Evolutionary conservation across 805 yeast species (phyloP).

Genomic region (Metschnikowia kunwiensis): DNA sequence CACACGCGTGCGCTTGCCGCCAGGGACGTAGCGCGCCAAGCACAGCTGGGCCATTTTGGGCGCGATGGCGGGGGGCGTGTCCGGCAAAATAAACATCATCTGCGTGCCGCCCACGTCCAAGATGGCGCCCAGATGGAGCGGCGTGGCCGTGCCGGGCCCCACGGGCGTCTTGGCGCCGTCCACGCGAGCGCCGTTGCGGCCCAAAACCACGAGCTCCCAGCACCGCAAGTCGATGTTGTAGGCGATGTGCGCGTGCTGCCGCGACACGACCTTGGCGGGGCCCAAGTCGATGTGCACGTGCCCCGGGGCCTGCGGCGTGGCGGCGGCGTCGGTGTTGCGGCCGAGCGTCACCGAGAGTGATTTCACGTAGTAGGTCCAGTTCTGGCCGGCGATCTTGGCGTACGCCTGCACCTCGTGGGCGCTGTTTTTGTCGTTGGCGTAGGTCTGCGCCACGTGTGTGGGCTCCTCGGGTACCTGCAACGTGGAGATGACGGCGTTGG

Average conservation of each 20-base stretch:
- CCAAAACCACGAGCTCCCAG: slow-evolving; percentile 83
- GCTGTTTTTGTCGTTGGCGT: slow-evolving; percentile 67
- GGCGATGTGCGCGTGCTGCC: slow-evolving; percentile 82
- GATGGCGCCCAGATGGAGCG: slow-evolving; percentile 81
- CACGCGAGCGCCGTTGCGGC: slow-evolving; percentile 91
- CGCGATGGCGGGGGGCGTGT: slow-evolving; percentile 70
- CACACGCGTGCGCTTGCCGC: slow-evolving; percentile 19
- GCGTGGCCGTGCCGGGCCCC: slow-evolving; percentile 49
- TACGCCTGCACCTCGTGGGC: slow-evolving; percentile 92
- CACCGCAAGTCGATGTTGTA: slow-evolving; percentile 70
- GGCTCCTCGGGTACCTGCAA: slow-evolving; percentile 67
- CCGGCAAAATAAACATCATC: slow-evolving; percentile 98
- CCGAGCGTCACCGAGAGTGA: slow-evolving; percentile 75
- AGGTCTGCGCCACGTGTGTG: slow-evolving; percentile 70
- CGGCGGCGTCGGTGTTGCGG: slow-evolving; percentile 57
- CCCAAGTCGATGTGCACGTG: slow-evolving; percentile 86
- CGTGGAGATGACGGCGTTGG: slow-evolving; percentile 70
- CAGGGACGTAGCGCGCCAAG: slow-evolving; percentile 29
- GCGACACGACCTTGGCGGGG: slow-evolving; percentile 94
- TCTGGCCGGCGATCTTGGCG: slow-evolving; percentile 89
- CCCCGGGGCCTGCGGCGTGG: slow-evolving; percentile 18
- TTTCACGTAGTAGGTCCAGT: slow-evolving; percentile 94
- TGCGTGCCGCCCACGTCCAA: slow-evolving; percentile 96
- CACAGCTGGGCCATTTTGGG: slow-evolving; percentile 42
- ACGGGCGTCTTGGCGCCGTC: slow-evolving; percentile 62